phyloP scores from a whole-genome alignment of 2,329 filamentous ascomycete species.

The Penicillium sp. region DNA sequence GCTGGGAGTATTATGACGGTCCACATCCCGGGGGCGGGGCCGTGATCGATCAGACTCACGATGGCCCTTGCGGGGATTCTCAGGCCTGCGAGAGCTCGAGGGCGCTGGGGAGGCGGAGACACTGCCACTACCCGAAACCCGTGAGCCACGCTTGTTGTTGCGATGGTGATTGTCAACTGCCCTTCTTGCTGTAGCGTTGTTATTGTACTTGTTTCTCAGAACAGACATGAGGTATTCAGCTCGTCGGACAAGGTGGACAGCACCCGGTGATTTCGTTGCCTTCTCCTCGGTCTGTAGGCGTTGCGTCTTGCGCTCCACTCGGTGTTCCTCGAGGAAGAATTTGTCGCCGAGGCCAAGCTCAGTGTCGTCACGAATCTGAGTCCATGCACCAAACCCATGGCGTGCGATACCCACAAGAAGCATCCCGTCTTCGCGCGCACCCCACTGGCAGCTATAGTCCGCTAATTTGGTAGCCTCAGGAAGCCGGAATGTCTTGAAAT shows the following conservation, averaged over 20 bases:
- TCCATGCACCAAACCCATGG: slow-evolving; percentile 93
- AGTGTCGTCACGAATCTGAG: slow-evolving; percentile 80
- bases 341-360: slow-evolving; percentile 81
- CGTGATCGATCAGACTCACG: slow-evolving; percentile 37
- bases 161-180: slow-evolving; percentile 87
- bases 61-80: slow-evolving; percentile 30
- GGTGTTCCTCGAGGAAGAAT: slow-evolving; percentile 92
- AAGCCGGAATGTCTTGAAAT: slow-evolving; percentile 73
- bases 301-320: slow-evolving; percentile 95
- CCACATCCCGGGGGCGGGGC: slow-evolving; percentile 38
- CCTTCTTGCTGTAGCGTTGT: slow-evolving; percentile 61
- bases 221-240: slow-evolving; percentile 95
- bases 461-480: slow-evolving; percentile 86
- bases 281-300: slow-evolving; percentile 55
- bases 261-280: slow-evolving; percentile 73
- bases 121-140: slow-evolving; percentile 30
- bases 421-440: slow-evolving; percentile 91
- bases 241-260: slow-evolving; percentile 87
- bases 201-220: slow-evolving; percentile 73
- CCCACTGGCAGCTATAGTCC: slow-evolving; percentile 86
- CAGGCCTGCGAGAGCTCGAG: slow-evolving; percentile 21
- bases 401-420: slow-evolving; percentile 84
- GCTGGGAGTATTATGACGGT: slow-evolving; percentile 37
- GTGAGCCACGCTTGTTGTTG: slow-evolving; percentile 68
- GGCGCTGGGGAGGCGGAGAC: slow-evolving; percentile 42